Conservation (phyloP, 805 yeast genomes). For the Sugiyamaella marilandica region DNA sequence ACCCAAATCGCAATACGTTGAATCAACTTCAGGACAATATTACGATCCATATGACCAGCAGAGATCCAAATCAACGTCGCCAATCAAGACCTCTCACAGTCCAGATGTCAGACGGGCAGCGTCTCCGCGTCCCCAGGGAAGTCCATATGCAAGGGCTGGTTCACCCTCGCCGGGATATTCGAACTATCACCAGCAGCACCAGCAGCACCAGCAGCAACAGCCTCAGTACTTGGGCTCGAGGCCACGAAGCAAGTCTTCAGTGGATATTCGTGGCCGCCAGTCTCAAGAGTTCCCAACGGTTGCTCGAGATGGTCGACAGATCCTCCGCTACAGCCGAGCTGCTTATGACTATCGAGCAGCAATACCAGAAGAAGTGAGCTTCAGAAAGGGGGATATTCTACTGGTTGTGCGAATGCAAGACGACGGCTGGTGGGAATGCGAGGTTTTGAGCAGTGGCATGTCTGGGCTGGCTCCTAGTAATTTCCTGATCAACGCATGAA, state of each 20-base stretch:
- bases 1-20: constrained; percentile 16
- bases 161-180: background rate
- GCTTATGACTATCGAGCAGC: constrained; percentile 55
- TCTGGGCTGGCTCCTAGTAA: constrained; percentile 65
- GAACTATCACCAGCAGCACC: constrained; percentile 3
- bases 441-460: constrained; percentile 39
- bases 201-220: constrained; percentile 7
- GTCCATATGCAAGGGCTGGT: background rate
- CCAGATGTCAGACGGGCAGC: constrained; percentile 8
- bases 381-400: constrained; percentile 53
- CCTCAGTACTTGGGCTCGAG: constrained; percentile 7
- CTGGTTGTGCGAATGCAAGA: constrained; percentile 54
- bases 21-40: constrained; percentile 5
- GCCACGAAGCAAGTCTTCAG: constrained; percentile 24
- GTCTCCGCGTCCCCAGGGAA: constrained; percentile 14
- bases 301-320: constrained; percentile 51
- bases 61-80: constrained; percentile 20
- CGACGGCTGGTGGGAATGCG: constrained; percentile 76
- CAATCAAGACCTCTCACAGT: constrained; percentile 9
- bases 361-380: constrained; percentile 56
- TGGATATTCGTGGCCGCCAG: constrained; percentile 19
- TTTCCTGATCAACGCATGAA: constrained; percentile 31
- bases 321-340: constrained; percentile 50
- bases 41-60: constrained; percentile 12
- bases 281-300: constrained; percentile 36